These are phyloP conservation scores for Parachaetomium inaequale DNA, from an alignment of 495 filamentous ascomycete species.

Conservation along the genomic window DNA sequence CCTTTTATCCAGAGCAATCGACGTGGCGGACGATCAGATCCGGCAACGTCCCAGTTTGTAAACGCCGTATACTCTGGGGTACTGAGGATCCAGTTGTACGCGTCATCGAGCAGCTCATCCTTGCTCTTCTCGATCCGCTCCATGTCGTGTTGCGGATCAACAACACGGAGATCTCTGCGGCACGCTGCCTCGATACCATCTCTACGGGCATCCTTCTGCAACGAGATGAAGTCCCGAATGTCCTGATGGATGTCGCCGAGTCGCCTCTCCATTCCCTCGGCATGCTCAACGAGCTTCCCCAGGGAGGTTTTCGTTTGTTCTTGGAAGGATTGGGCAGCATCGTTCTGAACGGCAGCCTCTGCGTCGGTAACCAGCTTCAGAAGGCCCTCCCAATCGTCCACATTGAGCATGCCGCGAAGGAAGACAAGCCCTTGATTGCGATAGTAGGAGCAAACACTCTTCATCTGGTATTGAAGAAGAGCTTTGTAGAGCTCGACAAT, in stretches of 20 bases:
- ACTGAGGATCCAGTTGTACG: conserved; percentile 43
- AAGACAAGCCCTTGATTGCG: conserved; percentile 26
- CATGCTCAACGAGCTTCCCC: conserved; percentile 11
- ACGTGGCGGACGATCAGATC: conserved; percentile 34
- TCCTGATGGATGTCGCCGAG: background rate
- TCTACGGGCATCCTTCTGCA: conserved; percentile 4
- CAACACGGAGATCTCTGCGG: conserved; percentile 24
- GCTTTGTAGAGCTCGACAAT: conserved; percentile 20
- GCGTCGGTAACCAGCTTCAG: conserved; percentile 24
- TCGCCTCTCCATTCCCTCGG: background rate
- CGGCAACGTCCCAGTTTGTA: conserved; percentile 20
- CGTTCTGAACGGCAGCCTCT: conserved; percentile 23
- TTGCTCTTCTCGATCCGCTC: conserved; percentile 40
- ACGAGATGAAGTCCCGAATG: conserved; percentile 5
- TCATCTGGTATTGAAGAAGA: conserved; percentile 7
- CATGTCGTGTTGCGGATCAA: conserved; percentile 34
- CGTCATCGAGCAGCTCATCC: conserved; percentile 40
- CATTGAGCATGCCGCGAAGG: conserved; percentile 20
- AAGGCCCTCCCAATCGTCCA: conserved; percentile 28
- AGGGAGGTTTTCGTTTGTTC: conserved; percentile 12
- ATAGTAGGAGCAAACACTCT: conserved; percentile 21
- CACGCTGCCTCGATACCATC: conserved; percentile 16
- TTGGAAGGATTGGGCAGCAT: conserved; percentile 14
- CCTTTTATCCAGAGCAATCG: conserved; percentile 42
- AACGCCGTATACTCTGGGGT: conserved; percentile 36